Evolutionary conservation across 768 basidiomycete genomes (phyloP), one percentile per base, ranked within the genome.

Genomic region (Paxillus ammoniavirescens): DNA sequence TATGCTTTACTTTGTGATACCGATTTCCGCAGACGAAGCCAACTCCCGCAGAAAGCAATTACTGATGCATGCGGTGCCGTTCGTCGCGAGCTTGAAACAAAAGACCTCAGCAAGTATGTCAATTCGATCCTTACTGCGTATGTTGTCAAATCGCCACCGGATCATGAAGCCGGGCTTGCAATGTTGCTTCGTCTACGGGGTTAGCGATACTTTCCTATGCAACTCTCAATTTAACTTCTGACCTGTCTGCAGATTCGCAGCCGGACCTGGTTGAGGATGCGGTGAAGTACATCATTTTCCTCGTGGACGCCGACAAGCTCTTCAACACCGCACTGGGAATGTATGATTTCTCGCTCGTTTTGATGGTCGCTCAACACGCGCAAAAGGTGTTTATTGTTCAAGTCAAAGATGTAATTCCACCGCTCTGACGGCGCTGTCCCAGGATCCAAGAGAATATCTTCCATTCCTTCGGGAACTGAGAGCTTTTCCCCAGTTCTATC

Each of bases 381-480:
- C 95, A 98, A 68, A 97, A 96, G 82, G 95, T 93, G 35, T 9
- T 21, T 17, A 12, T n/a, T 18, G n/a, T 45, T 33, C n/a, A 3
- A 10, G 67, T 59, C 1, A 0, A 41, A 14, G 48, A 46, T 37
- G 6, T 9, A 9, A 26, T 42, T 49, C 49, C 54, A 30, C 42
- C 51, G 8, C 55, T 17, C 49, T 60, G 38, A 55, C 31, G 33
- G 30, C 17, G n/a, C 28, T 26, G 52, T 53, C 54, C 26, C 60
- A 98, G 96, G 97, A 99, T 69, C 97, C 97, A 6, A 80, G 94
- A 61, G 97, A 99, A 66, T 99, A 99, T 64, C 82, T 99, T 0
- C 97, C 97, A 0, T 98, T 99, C 83, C 79, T 99, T 31, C 84
- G 93, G 8, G 92, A 96, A 59, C 78, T 99, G 8, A 83, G 91